Conservation (phyloP, 495 filamentous ascomycete genomes). For the Aspergillus sparsus region DNA sequence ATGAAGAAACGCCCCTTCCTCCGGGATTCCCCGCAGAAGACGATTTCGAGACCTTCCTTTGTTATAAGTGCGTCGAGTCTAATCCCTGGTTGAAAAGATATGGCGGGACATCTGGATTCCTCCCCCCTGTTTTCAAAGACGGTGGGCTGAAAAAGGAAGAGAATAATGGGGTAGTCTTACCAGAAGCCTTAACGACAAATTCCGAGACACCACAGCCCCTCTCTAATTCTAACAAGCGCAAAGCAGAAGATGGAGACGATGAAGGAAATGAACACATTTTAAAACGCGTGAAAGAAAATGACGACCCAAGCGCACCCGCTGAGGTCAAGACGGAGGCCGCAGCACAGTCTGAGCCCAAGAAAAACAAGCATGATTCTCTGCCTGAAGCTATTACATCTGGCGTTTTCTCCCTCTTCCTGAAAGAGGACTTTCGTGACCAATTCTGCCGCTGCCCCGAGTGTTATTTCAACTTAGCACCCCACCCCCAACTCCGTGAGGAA, state of each 20-base stretch:
- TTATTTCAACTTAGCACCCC: constrained; percentile 67
- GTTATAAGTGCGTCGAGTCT: constrained; percentile 88
- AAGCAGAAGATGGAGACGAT: constrained; percentile 61
- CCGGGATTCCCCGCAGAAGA: constrained; percentile 87
- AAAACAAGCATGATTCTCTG: constrained; percentile 46
- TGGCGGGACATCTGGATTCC: constrained; percentile 79
- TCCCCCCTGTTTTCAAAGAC: constrained; percentile 62
- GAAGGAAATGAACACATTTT: constrained; percentile 43
- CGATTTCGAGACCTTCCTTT: constrained; percentile 84
- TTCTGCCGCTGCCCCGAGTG: constrained; percentile 79
- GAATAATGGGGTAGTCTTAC: constrained; percentile 2
- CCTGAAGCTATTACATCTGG: constrained; percentile 49
- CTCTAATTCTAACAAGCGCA: constrained; percentile 68
- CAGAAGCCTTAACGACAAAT: constrained; percentile 12
- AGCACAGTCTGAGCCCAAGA: constrained; percentile 26
- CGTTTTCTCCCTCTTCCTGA: constrained; percentile 78
- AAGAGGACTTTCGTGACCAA: constrained; percentile 69
- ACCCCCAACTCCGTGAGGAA: constrained; percentile 85
- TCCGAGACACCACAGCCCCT: constrained; percentile 20
- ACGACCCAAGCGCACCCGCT: constrained; percentile 21
- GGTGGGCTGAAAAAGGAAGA: constrained; percentile 29
- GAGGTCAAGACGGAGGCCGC: constrained; percentile 25
- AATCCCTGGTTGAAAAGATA: constrained; percentile 92
- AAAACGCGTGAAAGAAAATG: constrained; percentile 61
- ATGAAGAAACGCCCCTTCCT: constrained; percentile 64